Conservation (phyloP, 441 rosid genomes). For the Bruguiera hainesii region DNA sequence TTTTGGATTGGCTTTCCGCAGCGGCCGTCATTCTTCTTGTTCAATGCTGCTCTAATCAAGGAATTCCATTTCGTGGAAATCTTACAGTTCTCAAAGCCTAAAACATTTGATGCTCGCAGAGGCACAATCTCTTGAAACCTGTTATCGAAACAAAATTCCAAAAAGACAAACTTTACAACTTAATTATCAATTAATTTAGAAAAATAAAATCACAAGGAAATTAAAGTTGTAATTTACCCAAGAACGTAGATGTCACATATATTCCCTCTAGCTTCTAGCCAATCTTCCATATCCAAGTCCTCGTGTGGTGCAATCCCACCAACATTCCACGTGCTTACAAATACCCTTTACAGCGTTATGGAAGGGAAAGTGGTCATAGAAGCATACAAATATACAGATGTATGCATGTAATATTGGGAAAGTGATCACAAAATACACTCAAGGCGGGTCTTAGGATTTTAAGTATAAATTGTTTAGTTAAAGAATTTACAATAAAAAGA, state of each 20-base stretch:
- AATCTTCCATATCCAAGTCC: constrained; percentile 51
- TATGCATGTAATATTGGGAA: background rate
- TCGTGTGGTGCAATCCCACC: constrained; percentile 66
- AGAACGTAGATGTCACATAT: constrained; percentile 66
- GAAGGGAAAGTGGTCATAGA: background rate
- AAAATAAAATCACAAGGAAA: too few species aligned
- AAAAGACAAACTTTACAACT: background rate
- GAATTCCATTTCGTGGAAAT: constrained; percentile 65
- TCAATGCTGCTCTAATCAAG: constrained; percentile 51
- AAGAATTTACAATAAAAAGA: too few species aligned
- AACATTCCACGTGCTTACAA: constrained; percentile 82
- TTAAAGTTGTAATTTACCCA: constrained; percentile 38
- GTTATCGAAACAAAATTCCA: background rate
- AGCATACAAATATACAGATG: background rate
- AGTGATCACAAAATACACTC: too few species aligned
- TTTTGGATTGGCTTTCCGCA: constrained; percentile 17
- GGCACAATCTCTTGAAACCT: constrained; percentile 96
- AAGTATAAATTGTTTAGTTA: too few species aligned
- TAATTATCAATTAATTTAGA: background rate
- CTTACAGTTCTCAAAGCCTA: constrained; percentile 57
- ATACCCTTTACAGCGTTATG: constrained; percentile 35
- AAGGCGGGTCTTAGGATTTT: too few species aligned
- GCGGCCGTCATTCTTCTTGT: constrained; percentile 36
- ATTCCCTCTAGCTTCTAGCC: constrained; percentile 38
- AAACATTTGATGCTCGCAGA: constrained; percentile 58